Conservation (phyloP, 2,329 filamentous ascomycete species). For the Xenosphaeropsis pyriputrescens region DNA sequence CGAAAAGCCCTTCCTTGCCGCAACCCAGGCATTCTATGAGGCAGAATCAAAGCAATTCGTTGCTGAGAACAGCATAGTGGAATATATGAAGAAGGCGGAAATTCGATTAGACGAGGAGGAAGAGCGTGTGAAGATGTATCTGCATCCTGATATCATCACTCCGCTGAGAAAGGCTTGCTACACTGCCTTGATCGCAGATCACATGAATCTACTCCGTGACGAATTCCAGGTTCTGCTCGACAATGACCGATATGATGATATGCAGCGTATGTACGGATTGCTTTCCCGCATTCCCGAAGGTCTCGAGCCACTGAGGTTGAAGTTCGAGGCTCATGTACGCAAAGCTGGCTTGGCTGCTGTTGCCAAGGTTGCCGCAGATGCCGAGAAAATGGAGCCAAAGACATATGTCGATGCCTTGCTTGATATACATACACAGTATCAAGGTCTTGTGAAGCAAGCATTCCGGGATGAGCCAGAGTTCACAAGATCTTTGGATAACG, state of each 20-base stretch:
- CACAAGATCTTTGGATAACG: slow-evolving; percentile 88
- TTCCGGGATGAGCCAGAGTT: slow-evolving; percentile 96
- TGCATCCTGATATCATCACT: slow-evolving; percentile 78
- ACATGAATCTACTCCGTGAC: slow-evolving; percentile 73
- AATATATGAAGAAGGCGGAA: slow-evolving; percentile 99
- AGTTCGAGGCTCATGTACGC: slow-evolving; percentile 85
- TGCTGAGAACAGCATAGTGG: slow-evolving; percentile 91
- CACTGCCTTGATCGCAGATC: slow-evolving; percentile 75
- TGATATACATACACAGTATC: slow-evolving; percentile 88
- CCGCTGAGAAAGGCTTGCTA: slow-evolving; percentile 81
- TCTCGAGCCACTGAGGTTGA: slow-evolving; percentile 70
- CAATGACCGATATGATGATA: slow-evolving; percentile 87
- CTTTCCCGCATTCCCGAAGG: slow-evolving; percentile 82
- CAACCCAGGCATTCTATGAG: slow-evolving; percentile 76
- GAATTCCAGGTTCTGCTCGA: slow-evolving; percentile 92
- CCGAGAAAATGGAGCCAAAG: slow-evolving; percentile 87
- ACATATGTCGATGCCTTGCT: slow-evolving; percentile 91
- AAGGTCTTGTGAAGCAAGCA: slow-evolving; percentile 76
- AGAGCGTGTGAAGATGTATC: slow-evolving; percentile 79
- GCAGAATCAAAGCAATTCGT: slow-evolving; percentile 90
- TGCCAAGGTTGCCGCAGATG: slow-evolving; percentile 77
- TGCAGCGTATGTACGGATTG: slow-evolving; percentile 91
- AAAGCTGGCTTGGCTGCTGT: slow-evolving; percentile 81
- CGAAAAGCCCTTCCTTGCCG: slow-evolving; percentile 78
- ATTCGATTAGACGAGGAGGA: slow-evolving; percentile 81